phyloP scores from a whole-genome alignment of 1,284 basidiomycete genomes.

The Microbotryum lychnidis-dioicae region DNA sequence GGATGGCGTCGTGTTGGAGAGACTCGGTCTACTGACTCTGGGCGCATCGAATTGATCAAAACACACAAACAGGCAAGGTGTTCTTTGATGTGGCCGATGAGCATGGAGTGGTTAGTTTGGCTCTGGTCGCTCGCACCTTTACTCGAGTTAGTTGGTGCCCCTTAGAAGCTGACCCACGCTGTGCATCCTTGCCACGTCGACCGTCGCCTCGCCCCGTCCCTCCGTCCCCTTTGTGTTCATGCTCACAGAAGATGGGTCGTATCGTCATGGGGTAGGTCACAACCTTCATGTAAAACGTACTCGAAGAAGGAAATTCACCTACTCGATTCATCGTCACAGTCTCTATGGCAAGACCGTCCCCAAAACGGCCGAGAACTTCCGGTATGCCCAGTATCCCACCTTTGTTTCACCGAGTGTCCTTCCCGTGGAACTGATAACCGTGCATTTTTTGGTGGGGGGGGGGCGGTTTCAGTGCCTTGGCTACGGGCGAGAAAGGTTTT shows the following conservation, averaged over 20 bases:
- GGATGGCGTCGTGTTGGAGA: too few relatives aligned
- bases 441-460: too few relatives aligned
- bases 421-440: too few relatives aligned
- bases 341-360: constrained; percentile 59
- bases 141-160: neutral
- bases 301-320: constrained; percentile 16
- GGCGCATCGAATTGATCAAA: too few relatives aligned
- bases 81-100: too few relatives aligned
- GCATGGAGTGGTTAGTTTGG: too few relatives aligned
- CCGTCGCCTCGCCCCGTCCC: neutral
- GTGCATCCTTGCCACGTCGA: neutral
- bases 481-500: constrained; percentile 65
- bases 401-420: too few relatives aligned
- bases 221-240: too few relatives aligned
- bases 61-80: too few relatives aligned
- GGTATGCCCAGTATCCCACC: neutral
- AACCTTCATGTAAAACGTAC: constrained; percentile 25
- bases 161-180: neutral
- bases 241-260: constrained; percentile 58
- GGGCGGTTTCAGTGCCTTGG: constrained; percentile 46
- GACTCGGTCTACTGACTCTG: too few relatives aligned
- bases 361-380: constrained; percentile 61
- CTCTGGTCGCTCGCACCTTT: too few relatives aligned
- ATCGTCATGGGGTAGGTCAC: constrained; percentile 56
- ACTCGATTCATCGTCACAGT: neutral